Base-by-base conservation (phyloP, 192 early-diverging fungal species). In the Geosiphon pyriformis region DNA sequence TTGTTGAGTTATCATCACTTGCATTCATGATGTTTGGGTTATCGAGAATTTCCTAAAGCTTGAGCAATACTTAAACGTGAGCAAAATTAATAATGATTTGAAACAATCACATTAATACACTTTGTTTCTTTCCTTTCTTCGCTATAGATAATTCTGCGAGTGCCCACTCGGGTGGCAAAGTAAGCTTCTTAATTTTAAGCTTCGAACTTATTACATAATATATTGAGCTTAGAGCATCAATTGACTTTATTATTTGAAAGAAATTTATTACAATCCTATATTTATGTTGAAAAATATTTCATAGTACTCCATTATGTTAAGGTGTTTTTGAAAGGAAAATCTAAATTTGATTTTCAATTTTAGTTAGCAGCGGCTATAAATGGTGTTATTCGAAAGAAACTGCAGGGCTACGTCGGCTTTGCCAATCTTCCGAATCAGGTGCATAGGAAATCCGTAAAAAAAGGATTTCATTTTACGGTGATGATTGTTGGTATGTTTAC, bases 381-480 rank as follows among this genome's bases (percentile, higher is more conserved):
- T 60, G 64, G 69, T 29, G 56, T 68, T 42, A 72, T 77, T 25
- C 72, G 72, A 55, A 77, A 77, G 61, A 77, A 77, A 65, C 56
- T 77, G 18, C 60, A 62, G 30, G 76, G 76, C 18, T 78, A 78
- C 69, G 76, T 98, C 72, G 96, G 94, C 34, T 97, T 98, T 76
- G 92, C 92, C 72, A 93, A 89, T 77, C 82, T 95, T 71, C 92
- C 93, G n/a, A 87, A 90, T 70, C 96, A 98, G 77, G 91, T 96
- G 59, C 91, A 97, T 72, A 82, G 88, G 70, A 93, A 94, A 80
- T 91, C 92, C 4, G 83, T 96, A 29, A 95, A 98, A 80, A 87
- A 89, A 51, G 94, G 94, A 7, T 98, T 98, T 79, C 84, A 89
- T 62, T 97, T 98, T 74, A 97, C 92, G 59, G 65, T 92, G 77